A percentile compares a stretch with the other conserved stretches of the same genome.
Conservation (phyloP, 177 flowering plant species). For the Telopea speciosissima region DNA sequence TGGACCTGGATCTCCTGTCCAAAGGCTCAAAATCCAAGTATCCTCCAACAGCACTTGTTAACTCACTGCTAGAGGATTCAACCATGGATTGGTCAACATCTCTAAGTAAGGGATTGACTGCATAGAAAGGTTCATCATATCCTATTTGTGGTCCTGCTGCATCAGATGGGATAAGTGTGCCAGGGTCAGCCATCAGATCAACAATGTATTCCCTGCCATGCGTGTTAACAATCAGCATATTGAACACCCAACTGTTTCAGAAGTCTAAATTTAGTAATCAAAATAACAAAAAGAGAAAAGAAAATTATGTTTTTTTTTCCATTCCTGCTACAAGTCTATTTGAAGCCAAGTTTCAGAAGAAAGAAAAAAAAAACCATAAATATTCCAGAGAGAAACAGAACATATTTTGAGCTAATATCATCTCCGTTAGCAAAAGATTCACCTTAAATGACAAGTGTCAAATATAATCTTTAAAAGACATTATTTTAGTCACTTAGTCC, state of each 20-base stretch:
- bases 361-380: not conserved
- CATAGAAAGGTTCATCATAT: slow-evolving; percentile 40
- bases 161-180: slow-evolving; percentile 94
- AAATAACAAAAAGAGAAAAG: not conserved
- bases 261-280: not conserved
- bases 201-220: slow-evolving; percentile 86
- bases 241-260: not conserved
- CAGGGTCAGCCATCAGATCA: slow-evolving; percentile 95
- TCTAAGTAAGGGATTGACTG: slow-evolving; percentile 42
- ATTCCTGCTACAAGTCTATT: not conserved
- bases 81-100: slow-evolving; percentile 38
- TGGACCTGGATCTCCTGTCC: slow-evolving; percentile 30
- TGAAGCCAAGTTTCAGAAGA: not conserved
- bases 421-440: not conserved
- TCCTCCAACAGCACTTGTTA: slow-evolving; percentile 42
- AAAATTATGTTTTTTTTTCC: not conserved
- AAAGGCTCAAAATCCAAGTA: slow-evolving; percentile 32
- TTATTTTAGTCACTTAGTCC: not conserved
- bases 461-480: not conserved
- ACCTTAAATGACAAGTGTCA: not conserved
- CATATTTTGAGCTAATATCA: not conserved
- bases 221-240: slow-evolving; percentile 2
- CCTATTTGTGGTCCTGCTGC: slow-evolving; percentile 52
- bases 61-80: slow-evolving; percentile 52
- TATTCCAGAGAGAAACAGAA: not conserved